A percentile compares a stretch with the other conserved stretches of the same genome.
These are phyloP conservation scores for baker's yeast (Saccharomyces cerevisiae) DNA, from an alignment of 805 yeast species.

Conservation along the genomic window DNA sequence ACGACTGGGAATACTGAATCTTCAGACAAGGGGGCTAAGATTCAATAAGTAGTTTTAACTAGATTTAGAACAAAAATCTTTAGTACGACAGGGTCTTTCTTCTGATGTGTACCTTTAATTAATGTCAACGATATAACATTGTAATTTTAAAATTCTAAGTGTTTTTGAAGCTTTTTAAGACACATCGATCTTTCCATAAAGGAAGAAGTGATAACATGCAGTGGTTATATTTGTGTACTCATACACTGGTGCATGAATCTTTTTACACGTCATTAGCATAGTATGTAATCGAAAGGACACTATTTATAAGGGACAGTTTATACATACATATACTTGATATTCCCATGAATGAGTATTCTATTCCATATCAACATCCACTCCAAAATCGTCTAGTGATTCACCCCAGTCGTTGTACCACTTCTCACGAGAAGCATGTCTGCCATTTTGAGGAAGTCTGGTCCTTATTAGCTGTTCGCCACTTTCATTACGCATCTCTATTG, in stretches of 20 bases:
- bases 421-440: slow-evolving; percentile 33
- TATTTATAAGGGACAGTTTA: neutral
- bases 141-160: neutral
- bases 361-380: slow-evolving; percentile 73
- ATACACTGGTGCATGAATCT: neutral
- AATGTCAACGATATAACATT: neutral
- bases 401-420: slow-evolving; percentile 76
- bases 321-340: neutral
- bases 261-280: neutral
- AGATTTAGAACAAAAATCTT: neutral
- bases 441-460: slow-evolving; percentile 28
- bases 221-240: neutral
- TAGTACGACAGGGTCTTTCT: too few species aligned
- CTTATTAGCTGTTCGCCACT: slow-evolving; percentile 30
- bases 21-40: neutral
- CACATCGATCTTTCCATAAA: neutral
- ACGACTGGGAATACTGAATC: neutral
- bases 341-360: slow-evolving; percentile 16
- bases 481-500: slow-evolving; percentile 12
- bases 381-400: slow-evolving; percentile 76
- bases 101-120: neutral
- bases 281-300: neutral
- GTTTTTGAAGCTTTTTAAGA: neutral
- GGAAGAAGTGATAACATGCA: neutral
- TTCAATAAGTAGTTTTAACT: neutral